These are phyloP conservation scores for Pseudogymnoascus sp. DNA, from an alignment of 2,329 filamentous ascomycete genomes.

Conservation along the genomic window DNA sequence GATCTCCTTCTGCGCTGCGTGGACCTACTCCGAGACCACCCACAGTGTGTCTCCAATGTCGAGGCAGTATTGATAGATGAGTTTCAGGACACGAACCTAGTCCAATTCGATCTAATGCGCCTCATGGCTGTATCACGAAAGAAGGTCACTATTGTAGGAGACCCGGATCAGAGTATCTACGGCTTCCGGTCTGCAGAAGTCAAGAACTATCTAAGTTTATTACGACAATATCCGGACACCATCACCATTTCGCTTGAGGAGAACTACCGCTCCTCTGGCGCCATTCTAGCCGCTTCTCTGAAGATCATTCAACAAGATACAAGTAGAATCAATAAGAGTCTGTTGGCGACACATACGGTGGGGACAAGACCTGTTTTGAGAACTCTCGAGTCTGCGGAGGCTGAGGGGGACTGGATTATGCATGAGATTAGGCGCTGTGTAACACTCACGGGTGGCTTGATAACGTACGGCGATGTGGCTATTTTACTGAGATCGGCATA, in stretches of 20 bases:
- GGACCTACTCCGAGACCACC: conserved; percentile 63
- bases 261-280: conserved; percentile 86
- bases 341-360: conserved; percentile 71
- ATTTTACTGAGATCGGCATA: conserved; percentile 79
- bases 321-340: conserved; percentile 66
- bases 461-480: conserved; percentile 70
- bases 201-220: conserved; percentile 73
- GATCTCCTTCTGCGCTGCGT: conserved; percentile 80
- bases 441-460: conserved; percentile 61
- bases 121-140: conserved; percentile 65
- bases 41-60: conserved; percentile 78
- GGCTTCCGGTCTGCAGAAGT: conserved; percentile 91
- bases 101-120: conserved; percentile 92
- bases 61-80: conserved; percentile 91
- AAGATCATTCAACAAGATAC: conserved; percentile 86
- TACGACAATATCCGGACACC: conserved; percentile 66
- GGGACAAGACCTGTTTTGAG: conserved; percentile 76
- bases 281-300: conserved; percentile 71
- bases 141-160: conserved; percentile 88
- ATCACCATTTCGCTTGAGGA: conserved; percentile 80
- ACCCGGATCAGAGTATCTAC: conserved; percentile 97
- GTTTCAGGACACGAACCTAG: conserved; percentile 92
- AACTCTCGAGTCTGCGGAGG: conserved; percentile 56
- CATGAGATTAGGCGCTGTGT: conserved; percentile 67
- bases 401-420: conserved; percentile 84